Evolutionary conservation across 2,329 filamentous ascomycete genomes (phyloP), one percentile per base, ranked within the genome.

Genomic region (Didymosphaeria variabile): DNA sequence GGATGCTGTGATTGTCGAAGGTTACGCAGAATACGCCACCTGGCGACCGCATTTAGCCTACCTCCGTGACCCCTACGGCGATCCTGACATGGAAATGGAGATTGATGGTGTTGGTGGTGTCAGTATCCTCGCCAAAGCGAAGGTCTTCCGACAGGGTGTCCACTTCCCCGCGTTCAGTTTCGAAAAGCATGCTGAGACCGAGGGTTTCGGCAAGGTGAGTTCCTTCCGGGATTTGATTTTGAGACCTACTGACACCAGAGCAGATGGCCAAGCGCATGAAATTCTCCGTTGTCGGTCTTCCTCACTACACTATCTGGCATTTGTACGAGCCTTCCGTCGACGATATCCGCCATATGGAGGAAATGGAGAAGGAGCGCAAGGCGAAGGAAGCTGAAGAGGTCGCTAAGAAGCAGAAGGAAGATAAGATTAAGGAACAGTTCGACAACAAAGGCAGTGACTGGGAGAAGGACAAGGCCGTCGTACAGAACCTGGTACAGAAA

Each of bases 1-100:
- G 77, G 95, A 99, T 77, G 95, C 95, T 4, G 95, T 99, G 42
- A 99, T 99, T 79, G 95, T 99, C 5, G 95, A 99, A 80, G 95
- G 95, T 19, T 99, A 99, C 75, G 95, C 95, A 61, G 95, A 99
- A 81, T 99, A 99, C 77, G 95, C 95, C 21, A 99, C 95, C 1
- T 99, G 95, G 95, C 87, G 95, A 67, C 95, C 95, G 45, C 95
- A 99, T 85, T 85, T 99, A 73, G 95, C 95, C 45, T 99, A 99
- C 77, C 87, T 99, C 8, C 91, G 95, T 61, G 95, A 99, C 76
- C 95, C 95, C 1, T 98, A 97, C 72, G 95, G 95, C 42, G 95
- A 99, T 75, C 94, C 94, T 21, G 95, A 99, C 76, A 97, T 98
- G 90, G 95, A 99, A 77, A 98, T 99, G 95, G 95, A 99, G 73